A percentile compares a stretch with the other conserved stretches of the same genome.
These are phyloP conservation scores for Globisporangium barbulae DNA, from an alignment of 352 stramenopile genomes.

Conservation along the genomic window DNA sequence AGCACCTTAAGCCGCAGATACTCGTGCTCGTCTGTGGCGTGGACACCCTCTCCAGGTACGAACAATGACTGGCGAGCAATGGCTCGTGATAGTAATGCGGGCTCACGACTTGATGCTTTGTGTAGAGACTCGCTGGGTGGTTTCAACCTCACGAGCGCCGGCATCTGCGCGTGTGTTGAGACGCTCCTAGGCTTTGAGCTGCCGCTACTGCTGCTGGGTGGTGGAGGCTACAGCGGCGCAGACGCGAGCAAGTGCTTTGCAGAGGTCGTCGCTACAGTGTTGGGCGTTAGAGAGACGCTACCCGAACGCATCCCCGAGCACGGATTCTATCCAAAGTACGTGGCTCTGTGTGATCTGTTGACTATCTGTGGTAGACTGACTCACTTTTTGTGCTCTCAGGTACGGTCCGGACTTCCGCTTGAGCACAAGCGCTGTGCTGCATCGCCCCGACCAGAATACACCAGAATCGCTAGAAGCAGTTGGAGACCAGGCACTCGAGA, in stretches of 20 bases:
- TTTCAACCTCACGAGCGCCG: slow-evolving; percentile 46
- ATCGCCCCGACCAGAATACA: slow-evolving; percentile 12
- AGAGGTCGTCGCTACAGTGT: slow-evolving; percentile 43
- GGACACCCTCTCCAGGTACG: slow-evolving; percentile 46
- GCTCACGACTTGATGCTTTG: not conserved
- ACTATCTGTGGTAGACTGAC: not conserved
- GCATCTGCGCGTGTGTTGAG: slow-evolving; percentile 32
- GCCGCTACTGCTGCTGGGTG: slow-evolving; percentile 57
- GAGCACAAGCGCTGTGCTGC: slow-evolving; percentile 9
- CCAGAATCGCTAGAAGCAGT: slow-evolving; percentile 2
- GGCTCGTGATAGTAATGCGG: not conserved
- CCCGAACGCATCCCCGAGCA: slow-evolving; percentile 46
- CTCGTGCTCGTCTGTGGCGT: slow-evolving; percentile 69
- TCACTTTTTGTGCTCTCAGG: not conserved
- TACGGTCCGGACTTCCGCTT: slow-evolving; percentile 13
- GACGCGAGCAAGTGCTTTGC: slow-evolving; percentile 52
- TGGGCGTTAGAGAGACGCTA: slow-evolving; percentile 23
- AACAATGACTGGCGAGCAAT: not conserved
- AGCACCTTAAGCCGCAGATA: slow-evolving; percentile 36
- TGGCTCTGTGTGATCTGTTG: not conserved
- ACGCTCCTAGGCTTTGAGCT: slow-evolving; percentile 27
- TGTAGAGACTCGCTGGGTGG: slow-evolving; percentile 33
- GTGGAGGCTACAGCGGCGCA: slow-evolving; percentile 61
- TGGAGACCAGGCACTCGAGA: not conserved
- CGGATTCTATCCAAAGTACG: slow-evolving; percentile 52